phyloP scores from a whole-genome alignment of 2,329 filamentous ascomycete species.

The Tothia fuscella region DNA sequence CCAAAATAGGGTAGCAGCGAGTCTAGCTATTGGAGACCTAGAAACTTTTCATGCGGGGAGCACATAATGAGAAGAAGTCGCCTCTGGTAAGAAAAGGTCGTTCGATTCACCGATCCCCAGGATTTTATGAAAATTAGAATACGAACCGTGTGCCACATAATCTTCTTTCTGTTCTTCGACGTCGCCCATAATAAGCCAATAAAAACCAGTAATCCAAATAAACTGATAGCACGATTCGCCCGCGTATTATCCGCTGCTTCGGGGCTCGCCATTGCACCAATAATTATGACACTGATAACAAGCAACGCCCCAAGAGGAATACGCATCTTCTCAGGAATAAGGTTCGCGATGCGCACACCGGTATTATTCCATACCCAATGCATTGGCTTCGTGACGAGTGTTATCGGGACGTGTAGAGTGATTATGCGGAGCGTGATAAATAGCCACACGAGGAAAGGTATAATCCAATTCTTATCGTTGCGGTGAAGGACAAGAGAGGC shows the following conservation, averaged over 20 bases:
- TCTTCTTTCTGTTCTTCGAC: constrained; percentile 53
- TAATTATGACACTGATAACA: constrained; percentile 59
- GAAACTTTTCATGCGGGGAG: no score
- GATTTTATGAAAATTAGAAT: neutral
- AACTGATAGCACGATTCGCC: constrained; percentile 64
- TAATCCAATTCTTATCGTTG: constrained; percentile 64
- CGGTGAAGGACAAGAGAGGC: constrained; percentile 61
- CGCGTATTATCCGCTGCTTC: constrained; percentile 67
- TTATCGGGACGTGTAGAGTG: constrained; percentile 60
- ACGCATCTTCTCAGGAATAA: constrained; percentile 56
- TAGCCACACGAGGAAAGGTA: constrained; percentile 74
- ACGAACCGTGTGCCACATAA: constrained; percentile 33
- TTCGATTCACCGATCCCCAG: no score
- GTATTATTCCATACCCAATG: constrained; percentile 56
- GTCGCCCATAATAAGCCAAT: constrained; percentile 55
- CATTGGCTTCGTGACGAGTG: constrained; percentile 54
- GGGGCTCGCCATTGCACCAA: constrained; percentile 63
- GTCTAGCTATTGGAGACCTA: no score
- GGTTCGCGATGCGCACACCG: constrained; percentile 42
- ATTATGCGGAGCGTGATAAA: constrained; percentile 60
- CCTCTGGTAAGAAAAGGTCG: no score
- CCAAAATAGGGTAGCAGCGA: no score
- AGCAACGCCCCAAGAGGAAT: constrained; percentile 50
- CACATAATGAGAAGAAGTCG: no score
- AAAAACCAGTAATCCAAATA: constrained; percentile 67